Percentiles rank a stretch among this genome's conserved stretches.
Conservation (phyloP, 2,329 filamentous ascomycete species). For the Alternaria conjuncta region DNA sequence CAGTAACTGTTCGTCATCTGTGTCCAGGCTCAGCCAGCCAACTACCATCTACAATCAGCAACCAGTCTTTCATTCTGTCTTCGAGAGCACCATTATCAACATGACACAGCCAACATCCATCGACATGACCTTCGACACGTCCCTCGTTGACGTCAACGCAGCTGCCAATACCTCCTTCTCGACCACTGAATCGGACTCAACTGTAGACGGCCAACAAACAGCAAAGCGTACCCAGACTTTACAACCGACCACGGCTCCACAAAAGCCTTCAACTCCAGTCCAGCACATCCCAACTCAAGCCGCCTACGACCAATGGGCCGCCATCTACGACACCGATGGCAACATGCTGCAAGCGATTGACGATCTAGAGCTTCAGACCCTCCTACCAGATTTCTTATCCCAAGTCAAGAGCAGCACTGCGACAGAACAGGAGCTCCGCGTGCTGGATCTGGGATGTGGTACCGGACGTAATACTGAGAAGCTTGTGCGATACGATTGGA, state of each 20-base stretch:
- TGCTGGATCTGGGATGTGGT: conserved; percentile 70
- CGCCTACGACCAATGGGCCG: conserved; percentile 60
- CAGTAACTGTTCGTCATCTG: neutral
- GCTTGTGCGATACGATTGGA: conserved; percentile 50
- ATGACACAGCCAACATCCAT: conserved; percentile 48
- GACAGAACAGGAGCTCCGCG: conserved; percentile 31
- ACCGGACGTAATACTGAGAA: conserved; percentile 68
- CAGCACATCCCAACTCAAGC: conserved; percentile 49
- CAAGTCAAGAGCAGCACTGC: conserved; percentile 24
- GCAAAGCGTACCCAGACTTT: conserved; percentile 21
- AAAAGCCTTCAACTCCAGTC: conserved; percentile 21
- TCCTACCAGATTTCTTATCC: conserved; percentile 59
- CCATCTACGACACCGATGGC: conserved; percentile 68
- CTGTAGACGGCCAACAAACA: conserved; percentile 26
- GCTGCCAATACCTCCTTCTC: conserved; percentile 40
- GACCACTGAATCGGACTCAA: conserved; percentile 43
- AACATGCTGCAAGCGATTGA: conserved; percentile 72
- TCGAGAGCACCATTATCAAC: conserved; percentile 1
- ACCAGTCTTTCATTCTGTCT: neutral
- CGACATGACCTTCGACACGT: conserved; percentile 49
- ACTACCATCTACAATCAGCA: neutral
- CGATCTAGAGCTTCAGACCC: conserved; percentile 59
- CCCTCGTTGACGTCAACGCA: conserved; percentile 42
- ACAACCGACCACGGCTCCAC: neutral
- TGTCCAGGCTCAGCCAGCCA: neutral